These are phyloP conservation scores for Pneumocystis jirovecii DNA, from an alignment of 1,139 yeast species.

Conservation along the genomic window DNA sequence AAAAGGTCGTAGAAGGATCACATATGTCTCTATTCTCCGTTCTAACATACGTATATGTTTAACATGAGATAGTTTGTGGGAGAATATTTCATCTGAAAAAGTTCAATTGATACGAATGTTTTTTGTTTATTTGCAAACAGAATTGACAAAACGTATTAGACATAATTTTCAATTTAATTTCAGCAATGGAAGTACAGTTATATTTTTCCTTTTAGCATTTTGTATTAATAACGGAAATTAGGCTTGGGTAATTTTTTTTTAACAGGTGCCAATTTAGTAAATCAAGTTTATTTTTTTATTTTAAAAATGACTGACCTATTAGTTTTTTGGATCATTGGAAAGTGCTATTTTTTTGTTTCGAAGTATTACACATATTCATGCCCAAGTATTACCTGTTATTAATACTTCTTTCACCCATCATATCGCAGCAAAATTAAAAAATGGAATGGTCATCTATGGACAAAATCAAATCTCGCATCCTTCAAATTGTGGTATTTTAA, in stretches of 20 bases:
- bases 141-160: conserved; percentile 54
- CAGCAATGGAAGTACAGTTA: conserved; percentile 73
- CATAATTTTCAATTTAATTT: conserved; percentile 44
- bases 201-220: conserved; percentile 71
- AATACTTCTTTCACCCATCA: conserved; percentile 65
- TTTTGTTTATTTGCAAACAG: conserved; percentile 63
- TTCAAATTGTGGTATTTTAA: background rate
- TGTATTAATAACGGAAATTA: conserved; percentile 28
- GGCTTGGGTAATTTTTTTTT: background rate
- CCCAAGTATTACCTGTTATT: conserved; percentile 61
- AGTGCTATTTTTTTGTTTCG: conserved; percentile 61
- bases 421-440: conserved; percentile 57
- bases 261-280: background rate
- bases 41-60: background rate
- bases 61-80: conserved; percentile 35
- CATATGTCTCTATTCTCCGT: background rate
- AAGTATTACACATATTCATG: conserved; percentile 49
- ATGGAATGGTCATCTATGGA: conserved; percentile 73
- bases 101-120: conserved; percentile 60
- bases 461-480: conserved; percentile 74
- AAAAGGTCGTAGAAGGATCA: background rate
- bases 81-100: conserved; percentile 37
- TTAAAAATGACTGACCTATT: background rate
- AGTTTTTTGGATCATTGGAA: conserved; percentile 67
- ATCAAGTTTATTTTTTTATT: background rate